Evolutionary conservation across 225 moss, liverwort and hornwort species (phyloP).

Genomic region (Marchantia polymorpha): DNA sequence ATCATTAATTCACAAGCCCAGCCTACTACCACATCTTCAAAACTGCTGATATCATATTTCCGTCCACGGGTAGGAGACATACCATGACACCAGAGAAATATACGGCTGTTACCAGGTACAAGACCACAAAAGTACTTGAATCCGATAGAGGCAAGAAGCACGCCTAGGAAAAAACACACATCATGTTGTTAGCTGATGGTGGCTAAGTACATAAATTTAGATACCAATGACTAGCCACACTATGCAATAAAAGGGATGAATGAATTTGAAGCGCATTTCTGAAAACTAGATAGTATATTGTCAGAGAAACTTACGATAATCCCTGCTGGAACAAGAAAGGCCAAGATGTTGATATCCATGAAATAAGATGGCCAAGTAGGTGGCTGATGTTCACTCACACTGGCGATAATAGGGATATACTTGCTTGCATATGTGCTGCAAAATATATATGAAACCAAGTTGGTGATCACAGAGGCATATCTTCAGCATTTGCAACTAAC

Average conservation of each 20-base stretch:
- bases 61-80: slow-evolving; percentile 13
- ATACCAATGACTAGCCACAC: not conserved
- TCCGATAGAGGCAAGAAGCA: slow-evolving; percentile 96
- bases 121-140: slow-evolving; percentile 81
- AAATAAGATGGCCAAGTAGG: slow-evolving; percentile 99
- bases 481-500: not conserved
- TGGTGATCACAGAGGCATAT: not conserved
- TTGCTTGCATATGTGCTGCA: slow-evolving; percentile 98
- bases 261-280: not conserved
- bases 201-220: not conserved
- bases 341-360: slow-evolving; percentile 99
- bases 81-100: slow-evolving; percentile 99
- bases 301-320: slow-evolving; percentile 64
- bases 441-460: not conserved
- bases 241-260: not conserved
- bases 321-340: slow-evolving; percentile 94
- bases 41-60: too few relatives aligned
- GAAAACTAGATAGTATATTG: not conserved
- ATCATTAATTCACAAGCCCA: too few relatives aligned
- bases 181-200: not conserved
- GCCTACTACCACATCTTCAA: too few relatives aligned
- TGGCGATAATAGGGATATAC: slow-evolving; percentile 99
- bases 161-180: slow-evolving; percentile 47
- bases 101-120: slow-evolving; percentile 95
- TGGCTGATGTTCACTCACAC: slow-evolving; percentile 99